Evolutionary conservation across 805 yeast genomes (phyloP).

Genomic region (Pichia exigua): DNA sequence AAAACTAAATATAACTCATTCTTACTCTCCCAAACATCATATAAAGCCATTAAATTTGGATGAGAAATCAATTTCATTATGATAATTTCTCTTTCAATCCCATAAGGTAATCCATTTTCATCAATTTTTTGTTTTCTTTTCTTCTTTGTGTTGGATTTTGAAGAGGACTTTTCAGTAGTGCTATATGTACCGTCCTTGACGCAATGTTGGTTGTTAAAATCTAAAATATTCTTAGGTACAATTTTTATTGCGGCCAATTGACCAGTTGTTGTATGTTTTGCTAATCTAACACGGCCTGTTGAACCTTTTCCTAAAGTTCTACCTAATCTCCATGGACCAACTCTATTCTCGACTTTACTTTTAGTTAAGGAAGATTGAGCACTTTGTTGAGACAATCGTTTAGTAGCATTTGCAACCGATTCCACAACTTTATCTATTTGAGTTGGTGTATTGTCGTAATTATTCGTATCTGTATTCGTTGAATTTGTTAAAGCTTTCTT

Average conservation of each 20-base stretch:
- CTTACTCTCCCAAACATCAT: conserved; percentile 97
- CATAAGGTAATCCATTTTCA: conserved; percentile 70
- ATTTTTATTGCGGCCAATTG: conserved; percentile 80
- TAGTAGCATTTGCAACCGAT: conserved; percentile 31
- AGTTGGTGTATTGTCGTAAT: conserved; percentile 1
- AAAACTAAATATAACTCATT: conserved; percentile 75
- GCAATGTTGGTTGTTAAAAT: conserved; percentile 4
- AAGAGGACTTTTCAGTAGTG: neutral
- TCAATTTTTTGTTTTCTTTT: conserved; percentile 19
- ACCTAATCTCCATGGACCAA: conserved; percentile 82
- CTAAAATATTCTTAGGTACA: conserved; percentile 50
- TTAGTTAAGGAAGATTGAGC: conserved; percentile 25
- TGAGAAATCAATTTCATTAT: conserved; percentile 94
- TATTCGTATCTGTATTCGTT: conserved; percentile 1
- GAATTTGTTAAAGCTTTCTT: conserved; percentile 11
- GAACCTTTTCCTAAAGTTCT: conserved; percentile 77
- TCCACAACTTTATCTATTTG: conserved; percentile 37
- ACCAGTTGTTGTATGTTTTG: conserved; percentile 61
- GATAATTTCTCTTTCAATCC: conserved; percentile 94
- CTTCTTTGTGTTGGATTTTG: conserved; percentile 17
- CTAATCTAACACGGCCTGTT: conserved; percentile 71
- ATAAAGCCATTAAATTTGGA: conserved; percentile 85
- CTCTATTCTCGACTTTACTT: conserved; percentile 33
- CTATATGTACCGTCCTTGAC: neutral
- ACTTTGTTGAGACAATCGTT: conserved; percentile 35